A percentile compares a stretch with the other conserved stretches of the same genome.
These are phyloP conservation scores for Solanum neorickii DNA, from an alignment of 257 asterid species.

Conservation along the genomic window DNA sequence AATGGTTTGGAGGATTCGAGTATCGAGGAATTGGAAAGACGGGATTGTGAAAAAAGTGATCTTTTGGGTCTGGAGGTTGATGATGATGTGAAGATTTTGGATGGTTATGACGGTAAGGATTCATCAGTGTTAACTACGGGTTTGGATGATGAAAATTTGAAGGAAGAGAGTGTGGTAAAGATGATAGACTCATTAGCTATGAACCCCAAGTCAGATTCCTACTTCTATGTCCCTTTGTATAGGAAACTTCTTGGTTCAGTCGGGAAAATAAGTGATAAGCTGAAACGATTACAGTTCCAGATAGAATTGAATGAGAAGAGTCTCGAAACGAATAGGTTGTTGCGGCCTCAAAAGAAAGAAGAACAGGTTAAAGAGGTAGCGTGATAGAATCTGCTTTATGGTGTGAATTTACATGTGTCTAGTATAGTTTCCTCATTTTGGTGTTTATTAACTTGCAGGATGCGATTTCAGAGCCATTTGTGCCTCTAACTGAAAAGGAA, in stretches of 20 bases:
- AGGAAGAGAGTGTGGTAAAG: conserved; percentile 18
- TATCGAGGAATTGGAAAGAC: conserved; percentile 18
- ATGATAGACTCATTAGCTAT: conserved; percentile 3
- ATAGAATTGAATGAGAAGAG: conserved; percentile 22
- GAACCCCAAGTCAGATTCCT: conserved; percentile 3
- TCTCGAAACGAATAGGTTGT: background rate
- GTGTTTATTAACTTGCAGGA: conserved; percentile 31
- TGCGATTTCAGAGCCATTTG: conserved; percentile 44
- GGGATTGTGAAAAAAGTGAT: background rate
- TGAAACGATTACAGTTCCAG: conserved; percentile 8
- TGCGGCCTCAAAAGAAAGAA: conserved; percentile 31
- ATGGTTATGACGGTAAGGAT: conserved; percentile 5
- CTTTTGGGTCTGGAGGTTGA: background rate
- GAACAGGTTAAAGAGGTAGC: conserved; percentile 35
- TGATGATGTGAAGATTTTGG: conserved; percentile 5
- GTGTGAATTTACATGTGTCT: background rate
- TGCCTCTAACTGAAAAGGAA: conserved; percentile 60
- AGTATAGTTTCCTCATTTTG: background rate
- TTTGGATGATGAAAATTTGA: conserved; percentile 17
- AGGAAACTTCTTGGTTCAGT: conserved; percentile 12
- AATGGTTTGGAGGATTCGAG: background rate
- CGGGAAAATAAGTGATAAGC: conserved; percentile 12
- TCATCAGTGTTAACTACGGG: conserved; percentile 16
- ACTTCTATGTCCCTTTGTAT: conserved; percentile 6
- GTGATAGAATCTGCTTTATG: background rate